Percentiles rank a stretch among this genome's conserved stretches.
Conservation (phyloP, 2,329 filamentous ascomycete genomes). For the Penicillium sp. region DNA sequence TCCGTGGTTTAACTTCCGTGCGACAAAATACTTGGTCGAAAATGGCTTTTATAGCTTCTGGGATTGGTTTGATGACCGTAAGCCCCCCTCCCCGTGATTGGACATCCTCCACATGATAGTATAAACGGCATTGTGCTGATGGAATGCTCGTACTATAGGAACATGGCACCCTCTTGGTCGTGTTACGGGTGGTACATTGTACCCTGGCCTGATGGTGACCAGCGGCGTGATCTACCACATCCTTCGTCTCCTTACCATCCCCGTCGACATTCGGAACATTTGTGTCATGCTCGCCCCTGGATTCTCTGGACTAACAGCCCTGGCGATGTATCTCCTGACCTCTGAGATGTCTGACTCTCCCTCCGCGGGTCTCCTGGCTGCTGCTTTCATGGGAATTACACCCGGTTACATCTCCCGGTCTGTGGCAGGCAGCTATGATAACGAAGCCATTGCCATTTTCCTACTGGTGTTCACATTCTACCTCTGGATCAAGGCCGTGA, state of each 20-base stretch:
- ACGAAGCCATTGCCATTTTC: constrained; percentile 99
- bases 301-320: constrained; percentile 90
- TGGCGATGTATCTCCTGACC: constrained; percentile 90
- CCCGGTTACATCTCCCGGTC: constrained; percentile 98
- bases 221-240: constrained; percentile 95
- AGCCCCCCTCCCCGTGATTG: constrained; percentile 28
- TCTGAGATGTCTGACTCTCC: constrained; percentile 96
- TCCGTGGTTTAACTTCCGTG: constrained; percentile 99
- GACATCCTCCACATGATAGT: constrained; percentile 3
- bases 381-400: constrained; percentile 94
- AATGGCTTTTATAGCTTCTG: constrained; percentile 99
- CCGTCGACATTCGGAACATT: constrained; percentile 97
- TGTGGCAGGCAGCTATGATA: constrained; percentile 97
- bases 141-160: constrained; percentile 45
- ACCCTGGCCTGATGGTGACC: constrained; percentile 98
- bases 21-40: constrained; percentile 94
- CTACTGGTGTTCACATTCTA: constrained; percentile 97
- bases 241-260: constrained; percentile 81
- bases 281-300: constrained; percentile 93
- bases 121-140: constrained; percentile 17
- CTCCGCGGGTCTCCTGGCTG: constrained; percentile 90
- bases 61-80: constrained; percentile 99
- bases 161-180: constrained; percentile 99
- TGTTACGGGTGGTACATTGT: constrained; percentile 97
- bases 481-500: constrained; percentile 98